These are phyloP conservation scores for Jatropha multifida DNA, from an alignment of 441 rosid genomes.

Conservation along the genomic window DNA sequence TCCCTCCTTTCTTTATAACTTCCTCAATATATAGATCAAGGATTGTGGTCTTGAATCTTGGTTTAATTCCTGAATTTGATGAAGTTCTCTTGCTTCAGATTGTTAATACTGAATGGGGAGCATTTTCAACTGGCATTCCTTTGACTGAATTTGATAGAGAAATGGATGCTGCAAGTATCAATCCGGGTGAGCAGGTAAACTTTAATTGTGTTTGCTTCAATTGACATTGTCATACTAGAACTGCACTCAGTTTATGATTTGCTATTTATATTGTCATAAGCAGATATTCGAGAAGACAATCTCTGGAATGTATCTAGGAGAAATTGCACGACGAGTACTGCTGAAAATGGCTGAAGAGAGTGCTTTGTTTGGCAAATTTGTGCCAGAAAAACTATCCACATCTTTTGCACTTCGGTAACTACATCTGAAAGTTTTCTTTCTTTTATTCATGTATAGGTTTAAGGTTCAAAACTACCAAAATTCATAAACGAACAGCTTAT, in stretches of 20 bases:
- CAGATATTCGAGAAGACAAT: conserved; percentile 92
- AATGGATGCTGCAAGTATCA: conserved; percentile 71
- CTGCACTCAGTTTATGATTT: conserved; percentile 3
- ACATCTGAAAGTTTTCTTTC: neutral
- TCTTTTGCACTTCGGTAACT: conserved; percentile 60
- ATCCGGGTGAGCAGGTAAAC: conserved; percentile 90
- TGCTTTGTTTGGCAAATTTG: conserved; percentile 49
- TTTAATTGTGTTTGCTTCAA: conserved; percentile 2
- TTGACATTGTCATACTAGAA: neutral
- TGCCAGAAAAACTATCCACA: conserved; percentile 47
- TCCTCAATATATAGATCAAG: neutral
- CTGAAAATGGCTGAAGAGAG: conserved; percentile 60
- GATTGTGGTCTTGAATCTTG: neutral
- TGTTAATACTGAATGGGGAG: conserved; percentile 93
- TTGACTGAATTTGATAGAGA: conserved; percentile 64
- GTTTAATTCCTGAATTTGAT: conserved; percentile 18
- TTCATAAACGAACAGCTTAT: neutral
- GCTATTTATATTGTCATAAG: conserved; percentile 21
- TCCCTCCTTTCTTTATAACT: neutral
- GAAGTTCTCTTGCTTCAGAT: conserved; percentile 39
- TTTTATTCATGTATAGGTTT: neutral
- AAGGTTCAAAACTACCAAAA: neutral
- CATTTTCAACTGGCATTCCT: conserved; percentile 74
- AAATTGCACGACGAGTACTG: conserved; percentile 67
- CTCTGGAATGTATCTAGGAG: conserved; percentile 94